These are phyloP conservation scores for Fraxinus xanthoxyloides DNA, from an alignment of 305 asterid species.

Conservation along the genomic window DNA sequence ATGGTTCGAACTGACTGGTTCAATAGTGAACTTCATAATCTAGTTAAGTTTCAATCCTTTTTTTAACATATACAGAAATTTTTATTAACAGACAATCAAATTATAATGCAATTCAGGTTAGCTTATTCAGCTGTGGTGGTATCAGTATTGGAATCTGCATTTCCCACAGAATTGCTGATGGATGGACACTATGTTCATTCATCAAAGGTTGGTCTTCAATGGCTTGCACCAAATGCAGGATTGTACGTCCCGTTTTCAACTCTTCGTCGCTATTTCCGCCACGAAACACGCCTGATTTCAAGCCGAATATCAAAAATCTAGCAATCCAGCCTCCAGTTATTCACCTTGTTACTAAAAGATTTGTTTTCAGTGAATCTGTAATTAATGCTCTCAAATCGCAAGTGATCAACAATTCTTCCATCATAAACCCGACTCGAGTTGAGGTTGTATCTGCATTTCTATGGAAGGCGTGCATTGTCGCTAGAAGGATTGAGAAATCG, in stretches of 20 bases:
- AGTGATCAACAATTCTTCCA: background rate
- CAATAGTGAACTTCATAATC: background rate
- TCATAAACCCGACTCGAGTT: slow-evolving; percentile 29
- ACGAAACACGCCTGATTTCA: slow-evolving; percentile 25
- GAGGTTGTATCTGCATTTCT: slow-evolving; percentile 38
- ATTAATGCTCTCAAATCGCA: slow-evolving; percentile 19
- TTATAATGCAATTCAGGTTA: slow-evolving; percentile 28
- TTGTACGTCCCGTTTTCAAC: slow-evolving; percentile 25
- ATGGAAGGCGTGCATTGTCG: slow-evolving; percentile 37
- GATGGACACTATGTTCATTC: slow-evolving; percentile 31
- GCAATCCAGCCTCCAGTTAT: slow-evolving; percentile 20
- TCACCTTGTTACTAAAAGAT: slow-evolving; percentile 24
- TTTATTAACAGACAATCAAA: background rate
- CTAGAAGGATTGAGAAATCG: slow-evolving; percentile 7
- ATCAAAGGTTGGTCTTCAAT: slow-evolving; percentile 36
- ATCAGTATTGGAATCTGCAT: slow-evolving; percentile 38
- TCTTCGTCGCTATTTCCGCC: slow-evolving; percentile 38
- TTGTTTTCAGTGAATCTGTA: slow-evolving; percentile 29
- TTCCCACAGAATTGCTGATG: slow-evolving; percentile 41
- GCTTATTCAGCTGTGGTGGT: slow-evolving; percentile 47
- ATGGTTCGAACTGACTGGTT: background rate
- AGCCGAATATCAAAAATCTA: slow-evolving; percentile 11
- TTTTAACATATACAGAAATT: no score
- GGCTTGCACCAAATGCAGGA: background rate
- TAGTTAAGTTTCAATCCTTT: no score